A percentile compares a stretch with the other conserved stretches of the same genome.
These are phyloP conservation scores for Artemisia princeps DNA, from an alignment of 140 eudicot species.

Conservation along the genomic window DNA sequence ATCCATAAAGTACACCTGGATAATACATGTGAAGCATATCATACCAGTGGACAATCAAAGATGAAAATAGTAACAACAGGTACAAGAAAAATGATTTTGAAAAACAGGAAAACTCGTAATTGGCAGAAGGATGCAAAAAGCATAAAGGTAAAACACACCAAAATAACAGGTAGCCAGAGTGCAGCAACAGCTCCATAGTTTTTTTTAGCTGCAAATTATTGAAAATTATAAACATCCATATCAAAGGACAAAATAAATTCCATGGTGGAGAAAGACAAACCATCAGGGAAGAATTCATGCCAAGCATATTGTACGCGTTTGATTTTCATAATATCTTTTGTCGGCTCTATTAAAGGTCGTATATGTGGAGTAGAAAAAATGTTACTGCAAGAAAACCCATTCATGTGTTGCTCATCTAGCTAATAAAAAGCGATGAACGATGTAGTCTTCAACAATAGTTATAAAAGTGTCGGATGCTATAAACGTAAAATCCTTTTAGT, in stretches of 20 bases:
- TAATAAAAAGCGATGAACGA: neutral
- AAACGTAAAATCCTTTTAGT: too few relatives aligned
- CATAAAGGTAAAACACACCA: constrained; percentile 44
- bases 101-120: constrained; percentile 1
- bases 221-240: constrained; percentile 17
- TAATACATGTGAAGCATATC: constrained; percentile 20
- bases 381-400: constrained; percentile 20
- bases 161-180: constrained; percentile 83
- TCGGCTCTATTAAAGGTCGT: constrained; percentile 77
- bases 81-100: constrained; percentile 2
- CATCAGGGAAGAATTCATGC: constrained; percentile 92
- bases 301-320: constrained; percentile 68
- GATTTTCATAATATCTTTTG: constrained; percentile 74
- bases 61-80: constrained; percentile 14
- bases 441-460: too few relatives aligned
- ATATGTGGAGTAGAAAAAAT: constrained; percentile 43
- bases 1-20: constrained; percentile 96
- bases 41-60: constrained; percentile 17
- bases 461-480: too few relatives aligned
- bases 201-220: constrained; percentile 50
- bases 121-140: constrained; percentile 1
- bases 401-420: constrained; percentile 13
- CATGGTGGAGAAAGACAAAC: constrained; percentile 28
- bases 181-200: constrained; percentile 72
- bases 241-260: constrained; percentile 19